Conservation (phyloP, 495 filamentous ascomycete genomes). For the Thozetella sp. region DNA sequence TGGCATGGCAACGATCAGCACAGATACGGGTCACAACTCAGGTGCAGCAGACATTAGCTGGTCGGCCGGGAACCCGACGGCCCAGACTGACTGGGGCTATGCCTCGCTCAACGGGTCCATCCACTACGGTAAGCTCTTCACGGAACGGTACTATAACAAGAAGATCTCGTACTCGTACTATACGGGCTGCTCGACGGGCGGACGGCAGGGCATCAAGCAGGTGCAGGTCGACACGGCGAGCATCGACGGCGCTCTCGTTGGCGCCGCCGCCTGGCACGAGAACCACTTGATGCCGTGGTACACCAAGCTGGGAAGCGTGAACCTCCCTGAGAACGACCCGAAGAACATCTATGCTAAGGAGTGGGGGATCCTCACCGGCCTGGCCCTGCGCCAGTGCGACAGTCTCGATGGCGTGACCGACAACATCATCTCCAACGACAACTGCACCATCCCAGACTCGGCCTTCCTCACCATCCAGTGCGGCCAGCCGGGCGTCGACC, state of each 20-base stretch:
- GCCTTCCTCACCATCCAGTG: conserved; percentile 56
- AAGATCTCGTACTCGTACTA: conserved; percentile 46
- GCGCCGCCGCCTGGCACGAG: conserved; percentile 55
- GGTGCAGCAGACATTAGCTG: conserved; percentile 37
- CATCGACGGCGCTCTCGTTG: conserved; percentile 68
- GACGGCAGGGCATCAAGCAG: conserved; percentile 53
- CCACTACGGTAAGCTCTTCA: conserved; percentile 31
- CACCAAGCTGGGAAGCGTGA: conserved; percentile 29
- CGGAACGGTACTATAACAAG: conserved; percentile 5
- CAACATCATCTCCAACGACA: conserved; percentile 59
- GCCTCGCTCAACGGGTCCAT: conserved; percentile 52
- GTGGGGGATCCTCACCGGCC: conserved; percentile 52
- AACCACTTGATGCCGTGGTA: conserved; percentile 41
- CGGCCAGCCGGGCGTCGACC: conserved; percentile 11
- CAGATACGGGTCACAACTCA: conserved; percentile 57
- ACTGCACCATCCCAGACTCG: conserved; percentile 49
- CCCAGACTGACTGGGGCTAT: conserved; percentile 43
- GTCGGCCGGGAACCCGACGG: conserved; percentile 44
- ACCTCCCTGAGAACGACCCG: conserved; percentile 38
- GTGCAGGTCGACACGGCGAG: conserved; percentile 45
- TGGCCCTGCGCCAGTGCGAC: conserved; percentile 72
- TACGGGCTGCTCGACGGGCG: conserved; percentile 56
- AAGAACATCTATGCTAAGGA: conserved; percentile 51
- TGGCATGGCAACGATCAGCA: conserved; percentile 55
- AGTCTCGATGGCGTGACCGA: conserved; percentile 61